Base-by-base conservation (phyloP, 352 stramenopile genomes). In the Globisporangium megalacanthum region DNA sequence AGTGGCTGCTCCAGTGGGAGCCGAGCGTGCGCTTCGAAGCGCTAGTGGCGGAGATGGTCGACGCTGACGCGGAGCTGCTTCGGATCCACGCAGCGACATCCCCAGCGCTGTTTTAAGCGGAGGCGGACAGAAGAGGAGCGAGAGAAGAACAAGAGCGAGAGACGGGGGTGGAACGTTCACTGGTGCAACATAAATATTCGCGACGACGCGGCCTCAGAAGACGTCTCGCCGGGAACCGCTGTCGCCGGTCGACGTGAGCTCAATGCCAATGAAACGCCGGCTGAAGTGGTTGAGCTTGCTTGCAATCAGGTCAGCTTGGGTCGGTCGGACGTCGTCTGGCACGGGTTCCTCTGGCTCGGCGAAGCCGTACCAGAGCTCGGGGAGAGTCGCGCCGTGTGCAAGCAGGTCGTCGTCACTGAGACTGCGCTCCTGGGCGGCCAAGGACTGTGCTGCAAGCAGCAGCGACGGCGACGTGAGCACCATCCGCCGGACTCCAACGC, bases 41-140 rank as follows among this genome's bases (percentile, higher is more conserved):
- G 31, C 82, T 99, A 20, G 95, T 99, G 6, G 80, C 86, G 44
- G 97, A 99, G 69, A 99, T 99, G 97, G 90, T 99, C 39, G 72
- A 88, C 39, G 78, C 83, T 14, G 96, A 99, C 61, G 49, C 52
- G 0, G 56, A 61, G 6, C 52, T 77, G 42, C 42, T 83, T 0
- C 55, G 57, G 51, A 46, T 53, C 3, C 56, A 58, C 15, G 50
- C 58, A 17, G 35, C 31, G 15, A 37, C 50, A 2, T 47, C 58
- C 13, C 50, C 52, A 1, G 22, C 29, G 6, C 39, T 64, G 50
- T 58, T 54, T 25, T 64, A 35, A 58, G 15, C 1, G 31, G 33
- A 6, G 9, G 19, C 33, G 20, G 15, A 36, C 7, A 53, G 8
- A 39, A 0, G 19, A 36, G 15, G 10, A 19, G 22, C 31, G 14